phyloP scores from a whole-genome alignment of 2,329 filamentous ascomycete species.

The Phoma herbarum region DNA sequence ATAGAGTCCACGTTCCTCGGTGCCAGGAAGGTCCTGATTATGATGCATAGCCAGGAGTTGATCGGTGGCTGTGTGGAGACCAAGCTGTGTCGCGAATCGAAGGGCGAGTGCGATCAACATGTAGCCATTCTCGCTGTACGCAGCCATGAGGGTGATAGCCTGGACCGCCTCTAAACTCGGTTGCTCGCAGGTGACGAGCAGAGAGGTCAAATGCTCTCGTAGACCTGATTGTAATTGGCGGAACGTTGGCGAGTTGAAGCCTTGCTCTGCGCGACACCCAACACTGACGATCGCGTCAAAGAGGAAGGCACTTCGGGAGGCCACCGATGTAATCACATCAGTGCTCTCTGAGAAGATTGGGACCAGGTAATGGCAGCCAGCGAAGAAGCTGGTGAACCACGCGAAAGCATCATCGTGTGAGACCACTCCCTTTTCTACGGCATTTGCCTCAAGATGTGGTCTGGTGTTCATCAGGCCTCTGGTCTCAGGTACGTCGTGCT shows the following conservation, averaged over 20 bases:
- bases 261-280: slow-evolving; percentile 60
- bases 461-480: neutral
- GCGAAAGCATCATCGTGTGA: slow-evolving; percentile 40
- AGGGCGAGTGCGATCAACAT: slow-evolving; percentile 61
- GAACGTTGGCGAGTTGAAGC: slow-evolving; percentile 52
- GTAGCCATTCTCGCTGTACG: slow-evolving; percentile 63
- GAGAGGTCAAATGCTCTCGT: slow-evolving; percentile 56
- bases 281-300: slow-evolving; percentile 63
- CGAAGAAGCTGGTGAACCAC: slow-evolving; percentile 37
- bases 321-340: slow-evolving; percentile 59
- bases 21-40: slow-evolving; percentile 13
- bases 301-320: slow-evolving; percentile 59
- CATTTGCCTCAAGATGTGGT: slow-evolving; percentile 21
- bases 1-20: slow-evolving; percentile 47
- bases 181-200: slow-evolving; percentile 54
- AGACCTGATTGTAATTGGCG: slow-evolving; percentile 43
- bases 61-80: slow-evolving; percentile 51
- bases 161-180: slow-evolving; percentile 61
- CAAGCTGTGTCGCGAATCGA: slow-evolving; percentile 60
- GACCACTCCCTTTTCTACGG: slow-evolving; percentile 37
- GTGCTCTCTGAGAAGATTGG: slow-evolving; percentile 58
- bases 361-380: slow-evolving; percentile 56
- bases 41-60: slow-evolving; percentile 50
- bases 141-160: slow-evolving; percentile 61
- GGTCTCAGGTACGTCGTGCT: neutral